Percentiles rank a stretch among this genome's conserved stretches.
Evolutionary conservation across 2,329 filamentous ascomycete genomes (phyloP).

Genomic region (Dactylellina drechsleri): DNA sequence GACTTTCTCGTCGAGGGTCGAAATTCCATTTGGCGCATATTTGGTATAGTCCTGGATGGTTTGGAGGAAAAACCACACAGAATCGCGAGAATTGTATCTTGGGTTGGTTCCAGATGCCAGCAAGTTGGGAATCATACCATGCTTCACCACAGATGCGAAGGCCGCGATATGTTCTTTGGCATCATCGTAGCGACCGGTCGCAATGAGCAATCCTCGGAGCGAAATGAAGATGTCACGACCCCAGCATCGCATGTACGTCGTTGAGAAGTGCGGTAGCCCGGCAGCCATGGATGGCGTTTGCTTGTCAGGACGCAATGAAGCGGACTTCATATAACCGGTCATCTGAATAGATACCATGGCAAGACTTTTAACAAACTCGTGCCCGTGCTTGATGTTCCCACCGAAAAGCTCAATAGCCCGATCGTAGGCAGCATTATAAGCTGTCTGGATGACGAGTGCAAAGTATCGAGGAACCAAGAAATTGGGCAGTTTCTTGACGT

Average conservation of each 20-base stretch:
- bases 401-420: conserved; percentile 82
- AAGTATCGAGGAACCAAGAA: conserved; percentile 95
- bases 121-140: conserved; percentile 97
- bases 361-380: conserved; percentile 87
- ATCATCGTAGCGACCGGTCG: conserved; percentile 86
- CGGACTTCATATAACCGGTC: conserved; percentile 85
- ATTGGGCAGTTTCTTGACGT: conserved; percentile 82
- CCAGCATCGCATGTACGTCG: conserved; percentile 96
- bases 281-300: conserved; percentile 87
- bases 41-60: conserved; percentile 91
- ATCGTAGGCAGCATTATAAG: conserved; percentile 84
- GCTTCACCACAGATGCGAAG: conserved; percentile 95
- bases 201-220: conserved; percentile 87
- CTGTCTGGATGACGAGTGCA: conserved; percentile 84
- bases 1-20: conserved; percentile 79
- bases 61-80: conserved; percentile 97
- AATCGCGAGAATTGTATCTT: conserved; percentile 94
- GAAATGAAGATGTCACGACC: conserved; percentile 97
- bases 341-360: conserved; percentile 92
- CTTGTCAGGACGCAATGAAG: conserved; percentile 87
- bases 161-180: conserved; percentile 93
- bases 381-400: conserved; percentile 78
- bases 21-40: conserved; percentile 79
- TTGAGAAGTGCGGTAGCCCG: conserved; percentile 91
- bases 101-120: conserved; percentile 85